Conservation (phyloP, 176 grass and related monocot genomes). For the Avena eriantha region DNA sequence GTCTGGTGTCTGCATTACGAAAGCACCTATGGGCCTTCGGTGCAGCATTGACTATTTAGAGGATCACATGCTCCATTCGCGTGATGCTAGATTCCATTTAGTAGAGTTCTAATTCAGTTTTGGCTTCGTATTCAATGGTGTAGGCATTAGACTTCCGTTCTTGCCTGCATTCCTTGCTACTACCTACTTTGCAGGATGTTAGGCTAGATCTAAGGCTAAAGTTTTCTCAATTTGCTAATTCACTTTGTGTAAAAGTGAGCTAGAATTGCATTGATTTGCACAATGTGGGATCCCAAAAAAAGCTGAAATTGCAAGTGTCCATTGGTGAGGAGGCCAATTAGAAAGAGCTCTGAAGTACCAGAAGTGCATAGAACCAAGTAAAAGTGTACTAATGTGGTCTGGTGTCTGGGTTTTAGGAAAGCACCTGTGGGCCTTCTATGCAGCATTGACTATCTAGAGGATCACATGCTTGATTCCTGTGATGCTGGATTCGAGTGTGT, state of each 20-base stretch:
- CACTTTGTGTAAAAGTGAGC: constrained; percentile 45
- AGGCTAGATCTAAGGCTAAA: constrained; percentile 47
- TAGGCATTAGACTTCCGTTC: neutral
- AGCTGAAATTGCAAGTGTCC: constrained; percentile 43
- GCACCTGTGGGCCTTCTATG: neutral
- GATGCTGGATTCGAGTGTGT: neutral
- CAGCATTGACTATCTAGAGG: neutral
- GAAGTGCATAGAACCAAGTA: neutral
- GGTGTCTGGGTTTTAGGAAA: constrained; percentile 25
- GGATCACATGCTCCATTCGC: neutral
- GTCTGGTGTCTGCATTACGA: constrained; percentile 7
- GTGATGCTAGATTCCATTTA: neutral
- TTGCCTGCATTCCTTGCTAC: neutral
- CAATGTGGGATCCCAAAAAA: constrained; percentile 44
- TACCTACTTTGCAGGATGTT: constrained; percentile 20
- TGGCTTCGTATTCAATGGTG: no score
- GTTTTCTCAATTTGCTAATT: constrained; percentile 8
- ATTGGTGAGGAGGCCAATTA: constrained; percentile 26
- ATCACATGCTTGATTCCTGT: neutral
- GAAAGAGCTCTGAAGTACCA: neutral
- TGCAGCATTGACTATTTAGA: constrained; percentile 3
- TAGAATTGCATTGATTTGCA: constrained; percentile 39
- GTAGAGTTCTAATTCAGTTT: no score
- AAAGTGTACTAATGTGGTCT: neutral
- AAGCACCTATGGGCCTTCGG: neutral